Evolutionary conservation across 176 grass and related monocot species (phyloP), one percentile per base, ranked within the genome.

Genomic region (Cenchrus americanus): DNA sequence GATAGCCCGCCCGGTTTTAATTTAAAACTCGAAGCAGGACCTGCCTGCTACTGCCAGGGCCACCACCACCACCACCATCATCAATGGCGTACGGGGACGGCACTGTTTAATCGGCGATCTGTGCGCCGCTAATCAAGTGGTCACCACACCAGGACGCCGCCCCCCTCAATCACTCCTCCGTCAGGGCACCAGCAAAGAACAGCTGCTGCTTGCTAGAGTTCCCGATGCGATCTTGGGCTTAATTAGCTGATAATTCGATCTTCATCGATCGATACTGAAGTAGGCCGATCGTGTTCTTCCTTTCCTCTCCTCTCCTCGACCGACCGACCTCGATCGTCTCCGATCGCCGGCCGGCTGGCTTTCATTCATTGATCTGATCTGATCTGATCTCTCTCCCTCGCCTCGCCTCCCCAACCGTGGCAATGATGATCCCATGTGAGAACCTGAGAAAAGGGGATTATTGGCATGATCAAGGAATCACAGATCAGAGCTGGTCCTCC

Each of bases 341-440:
- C 19, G 53, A 55, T 55, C 48, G 48, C 62, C 26, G 18, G 9
- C 41, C 14, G 6, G 63, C 27, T 30, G 27, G 63, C 27, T 17
- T 48, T 46, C 1, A 54, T 54, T 54, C 48, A 54, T 34, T 21
- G 21, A 26, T 62, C 60, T 34, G 63, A 66, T 65, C 27, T 27
- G 63, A 46, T 70, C 41, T n/a, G 42, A 46, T 47, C 43, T 23
- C 22, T 24, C 3, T 3, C 15, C 8, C 19, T 17, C 55, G 1
- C 8, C 19, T 17, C 55, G 1, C 2, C 9, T 17, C 34, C 53
- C 57, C 58, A 64, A 24, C 71, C 4, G 62, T 77, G 14, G 26
- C 34, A 67, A 69, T 84, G 62, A 84, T 77, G 82, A n/a, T 73
- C 14, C 70, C 70, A 73, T 52, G 70, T 73, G 70, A 18, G 8